A percentile compares a stretch with the other conserved stretches of the same genome.
phyloP scores from a whole-genome alignment of 805 yeast genomes.

The Starmerella bacillaris region DNA sequence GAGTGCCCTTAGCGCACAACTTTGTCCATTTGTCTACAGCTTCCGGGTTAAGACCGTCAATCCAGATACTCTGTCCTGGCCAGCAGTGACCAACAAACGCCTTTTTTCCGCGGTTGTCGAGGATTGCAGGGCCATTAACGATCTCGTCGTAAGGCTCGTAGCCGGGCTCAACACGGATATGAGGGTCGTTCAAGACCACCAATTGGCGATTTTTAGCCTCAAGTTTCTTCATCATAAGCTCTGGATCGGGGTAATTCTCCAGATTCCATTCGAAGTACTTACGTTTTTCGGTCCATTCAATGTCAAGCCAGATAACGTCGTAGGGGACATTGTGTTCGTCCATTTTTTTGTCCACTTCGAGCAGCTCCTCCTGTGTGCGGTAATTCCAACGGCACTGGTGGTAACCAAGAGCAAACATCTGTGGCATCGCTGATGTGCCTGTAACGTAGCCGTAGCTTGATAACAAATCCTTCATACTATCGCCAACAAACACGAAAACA shows the following conservation, averaged over 20 bases:
- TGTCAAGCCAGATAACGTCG: constrained; percentile 87
- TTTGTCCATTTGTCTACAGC: constrained; percentile 44
- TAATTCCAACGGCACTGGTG: constrained; percentile 98
- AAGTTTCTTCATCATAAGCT: constrained; percentile 43
- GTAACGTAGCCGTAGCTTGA: constrained; percentile 48
- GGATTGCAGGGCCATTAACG: constrained; percentile 29
- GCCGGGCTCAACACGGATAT: constrained; percentile 40
- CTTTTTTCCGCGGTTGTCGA: constrained; percentile 26
- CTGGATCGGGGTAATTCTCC: constrained; percentile 57
- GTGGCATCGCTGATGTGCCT: constrained; percentile 61
- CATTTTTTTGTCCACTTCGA: constrained; percentile 50
- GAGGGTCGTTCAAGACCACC: constrained; percentile 82
- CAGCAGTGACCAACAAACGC: constrained; percentile 78
- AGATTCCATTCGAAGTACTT: constrained; percentile 85
- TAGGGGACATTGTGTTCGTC: constrained; percentile 63
- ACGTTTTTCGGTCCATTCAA: constrained; percentile 74
- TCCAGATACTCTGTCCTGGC: constrained; percentile 95
- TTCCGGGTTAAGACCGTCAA: constrained; percentile 59
- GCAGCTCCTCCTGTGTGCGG: constrained; percentile 69
- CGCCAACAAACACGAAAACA: constrained; percentile 47
- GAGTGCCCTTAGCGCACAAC: constrained; percentile 30
- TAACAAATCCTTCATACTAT: constrained; percentile 37
- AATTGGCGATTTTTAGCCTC: constrained; percentile 61
- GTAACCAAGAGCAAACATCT: constrained; percentile 62
- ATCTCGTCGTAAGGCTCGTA: constrained; percentile 47